Percentiles rank a stretch among this genome's conserved stretches.
phyloP scores from a whole-genome alignment of 1,284 basidiomycete genomes.

The Caloboletus inedulis region DNA sequence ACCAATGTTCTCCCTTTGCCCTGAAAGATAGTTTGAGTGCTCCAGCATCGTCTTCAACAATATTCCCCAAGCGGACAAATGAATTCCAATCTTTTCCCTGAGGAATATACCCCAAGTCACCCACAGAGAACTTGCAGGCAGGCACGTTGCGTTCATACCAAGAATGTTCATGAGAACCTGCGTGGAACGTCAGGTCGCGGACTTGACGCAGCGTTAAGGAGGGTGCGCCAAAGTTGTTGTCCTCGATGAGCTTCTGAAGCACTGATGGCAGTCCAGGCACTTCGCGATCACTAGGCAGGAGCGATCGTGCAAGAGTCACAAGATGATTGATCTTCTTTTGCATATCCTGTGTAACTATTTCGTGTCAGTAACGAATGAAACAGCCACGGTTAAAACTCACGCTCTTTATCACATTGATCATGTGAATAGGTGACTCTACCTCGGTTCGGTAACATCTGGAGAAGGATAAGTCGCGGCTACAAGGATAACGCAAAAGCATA shows the following conservation, averaged over 20 bases:
- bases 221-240: slow-evolving; percentile 29
- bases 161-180: slow-evolving; percentile 37
- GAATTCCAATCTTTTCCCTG: slow-evolving; percentile 34
- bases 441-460: slow-evolving; percentile 39
- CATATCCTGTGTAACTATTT: slow-evolving; percentile 29
- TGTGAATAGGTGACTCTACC: slow-evolving; percentile 25
- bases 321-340: slow-evolving; percentile 38
- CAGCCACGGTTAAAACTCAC: slow-evolving; percentile 10
- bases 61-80: slow-evolving; percentile 43
- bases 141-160: slow-evolving; percentile 43
- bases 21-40: slow-evolving; percentile 20
- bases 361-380: slow-evolving; percentile 5
- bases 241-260: slow-evolving; percentile 35
- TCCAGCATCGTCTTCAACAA: slow-evolving; percentile 32
- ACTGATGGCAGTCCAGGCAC: slow-evolving; percentile 31
- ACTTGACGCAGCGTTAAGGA: slow-evolving; percentile 39
- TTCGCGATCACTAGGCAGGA: slow-evolving; percentile 38
- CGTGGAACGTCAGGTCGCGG: slow-evolving; percentile 38
- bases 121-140: slow-evolving; percentile 39
- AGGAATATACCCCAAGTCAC: slow-evolving; percentile 48
- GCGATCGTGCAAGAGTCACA: slow-evolving; percentile 35
- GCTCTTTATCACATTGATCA: slow-evolving; percentile 17
- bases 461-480: neutral
- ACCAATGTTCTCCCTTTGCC: slow-evolving; percentile 34
- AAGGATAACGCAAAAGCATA: slow-evolving; percentile 12